Conservation (phyloP, 495 filamentous ascomycete genomes). For the Entonaema liquescens region DNA sequence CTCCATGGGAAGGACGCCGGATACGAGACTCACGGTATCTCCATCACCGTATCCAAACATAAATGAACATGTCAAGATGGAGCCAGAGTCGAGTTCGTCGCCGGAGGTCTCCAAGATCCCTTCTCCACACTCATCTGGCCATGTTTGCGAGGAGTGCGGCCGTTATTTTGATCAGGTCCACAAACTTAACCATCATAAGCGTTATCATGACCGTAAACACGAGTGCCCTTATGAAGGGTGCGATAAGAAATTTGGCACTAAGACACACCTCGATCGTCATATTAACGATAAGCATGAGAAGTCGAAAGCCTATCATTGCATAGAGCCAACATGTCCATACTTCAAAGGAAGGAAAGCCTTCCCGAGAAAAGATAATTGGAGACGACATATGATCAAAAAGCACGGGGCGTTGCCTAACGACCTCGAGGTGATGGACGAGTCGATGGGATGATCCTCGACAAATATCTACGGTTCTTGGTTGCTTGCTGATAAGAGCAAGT, state of each 20-base stretch:
- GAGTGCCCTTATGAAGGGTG: constrained; percentile 54
- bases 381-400: constrained; percentile 60
- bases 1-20: constrained; percentile 53
- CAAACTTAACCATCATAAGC: constrained; percentile 61
- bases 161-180: constrained; percentile 56
- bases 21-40: constrained; percentile 50
- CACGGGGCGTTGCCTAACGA: constrained; percentile 44
- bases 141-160: constrained; percentile 54
- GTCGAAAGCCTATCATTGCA: constrained; percentile 60
- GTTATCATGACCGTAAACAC: constrained; percentile 59
- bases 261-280: constrained; percentile 61
- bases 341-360: constrained; percentile 59
- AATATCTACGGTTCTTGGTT: not conserved
- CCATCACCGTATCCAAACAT: constrained; percentile 48
- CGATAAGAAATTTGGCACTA: constrained; percentile 59
- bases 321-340: constrained; percentile 54
- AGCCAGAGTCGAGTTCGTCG: constrained; percentile 39
- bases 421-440: constrained; percentile 43
- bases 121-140: constrained; percentile 43
- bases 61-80: constrained; percentile 33
- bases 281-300: constrained; percentile 62
- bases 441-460: constrained; percentile 22
- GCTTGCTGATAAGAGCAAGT: not conserved
- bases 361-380: constrained; percentile 63
- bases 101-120: constrained; percentile 38